Percentiles rank a stretch among this genome's conserved stretches.
phyloP scores from a whole-genome alignment of 176 grass and related monocot genomes.

The Coix lacrymajobi region DNA sequence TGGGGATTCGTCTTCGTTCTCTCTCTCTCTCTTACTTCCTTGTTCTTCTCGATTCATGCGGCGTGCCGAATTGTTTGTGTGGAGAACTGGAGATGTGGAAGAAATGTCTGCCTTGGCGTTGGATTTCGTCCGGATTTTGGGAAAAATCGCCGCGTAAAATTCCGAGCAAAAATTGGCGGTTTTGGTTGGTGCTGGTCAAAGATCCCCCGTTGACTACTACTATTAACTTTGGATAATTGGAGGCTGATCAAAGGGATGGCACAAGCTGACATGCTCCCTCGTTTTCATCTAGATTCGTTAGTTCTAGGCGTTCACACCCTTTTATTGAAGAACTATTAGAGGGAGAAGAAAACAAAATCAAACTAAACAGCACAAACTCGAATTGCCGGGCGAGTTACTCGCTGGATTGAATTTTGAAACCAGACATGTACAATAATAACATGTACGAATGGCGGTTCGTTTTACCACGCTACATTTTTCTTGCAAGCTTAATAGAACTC shows the following conservation, averaged over 20 bases:
- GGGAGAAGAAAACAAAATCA: neutral
- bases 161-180: neutral
- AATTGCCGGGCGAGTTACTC: neutral
- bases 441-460: neutral
- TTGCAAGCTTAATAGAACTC: neutral
- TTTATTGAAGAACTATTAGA: neutral
- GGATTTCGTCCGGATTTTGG: neutral
- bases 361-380: neutral
- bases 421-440: too few relatives aligned
- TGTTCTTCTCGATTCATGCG: neutral
- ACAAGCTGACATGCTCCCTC: neutral
- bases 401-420: neutral
- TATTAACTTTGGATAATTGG: neutral
- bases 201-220: neutral
- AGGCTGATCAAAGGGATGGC: neutral
- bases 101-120: neutral
- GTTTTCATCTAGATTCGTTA: neutral
- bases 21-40: neutral
- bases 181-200: neutral
- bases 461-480: neutral
- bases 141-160: neutral
- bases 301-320: neutral
- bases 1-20: neutral
- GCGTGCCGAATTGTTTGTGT: neutral
- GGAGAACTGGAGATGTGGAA: neutral